Evolutionary conservation across 805 yeast genomes (phyloP), one percentile per base, ranked within the genome.

Genomic region (Wickerhamiella occidentalis): DNA sequence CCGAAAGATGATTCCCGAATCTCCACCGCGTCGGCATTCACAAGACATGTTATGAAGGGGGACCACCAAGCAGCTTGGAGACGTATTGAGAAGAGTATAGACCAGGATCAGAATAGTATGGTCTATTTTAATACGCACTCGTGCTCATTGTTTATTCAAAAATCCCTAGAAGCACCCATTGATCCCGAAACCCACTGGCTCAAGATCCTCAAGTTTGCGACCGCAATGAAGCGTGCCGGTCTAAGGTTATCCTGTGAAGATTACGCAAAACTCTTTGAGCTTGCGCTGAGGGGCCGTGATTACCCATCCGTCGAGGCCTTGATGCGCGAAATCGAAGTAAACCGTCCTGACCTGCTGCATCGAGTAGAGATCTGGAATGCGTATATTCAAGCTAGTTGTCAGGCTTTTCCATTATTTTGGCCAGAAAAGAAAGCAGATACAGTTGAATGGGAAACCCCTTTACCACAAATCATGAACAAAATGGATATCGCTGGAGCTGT

Each of bases 291-390:
- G 21, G 54, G 60, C 19, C 54, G 55, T 12, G 51, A 56, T 9
- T 43, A 51, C 29, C 44, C 40, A 1, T 48, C 45, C 1, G 61
- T 61, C 13, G 55, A 57, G 15, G n/a, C 18, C 21, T 47, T 59
- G 22, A 63, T 67, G 68, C 21, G 37, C 2, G 60, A 59, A 19
- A 55, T 55, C 46, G 45, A 54, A 22, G 42, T 28, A 36, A 18
- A 18, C 18, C 40, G 15, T 22, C 40, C 40, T 3, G 49, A 54
- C 7, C 48, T 62, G 25, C 30, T 44, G 25, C 49, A 54, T 22
- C 57, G 58, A 15, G 52, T 60, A 12, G 54, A 52, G 22, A 57
- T 63, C 41, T 64, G 67, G 67, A 64, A 64, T 53, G 58, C 58
- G 28, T 64, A 64, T 48, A 60, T 64, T 29, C 44, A 41, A 49